Conservation (phyloP, 2,329 filamentous ascomycete species). For the Curvularia lunata region DNA sequence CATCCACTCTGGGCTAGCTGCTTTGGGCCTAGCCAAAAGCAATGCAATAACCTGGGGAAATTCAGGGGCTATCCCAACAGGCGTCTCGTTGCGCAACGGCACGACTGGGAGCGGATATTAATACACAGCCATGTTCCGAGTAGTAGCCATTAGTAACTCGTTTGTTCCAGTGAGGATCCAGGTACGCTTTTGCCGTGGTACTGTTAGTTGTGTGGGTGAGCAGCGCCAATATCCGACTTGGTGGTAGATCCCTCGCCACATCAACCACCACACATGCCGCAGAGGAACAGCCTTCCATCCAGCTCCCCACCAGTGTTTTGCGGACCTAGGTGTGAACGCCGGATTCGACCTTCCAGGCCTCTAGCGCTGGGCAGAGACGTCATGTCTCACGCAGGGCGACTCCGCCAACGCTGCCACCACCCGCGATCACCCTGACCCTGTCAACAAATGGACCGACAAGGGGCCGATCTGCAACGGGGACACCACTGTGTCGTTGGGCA, state of each 20-base stretch:
- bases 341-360: neutral
- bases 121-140: neutral
- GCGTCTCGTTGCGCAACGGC: constrained; percentile 5
- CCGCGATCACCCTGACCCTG: neutral
- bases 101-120: constrained; percentile 3
- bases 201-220: neutral
- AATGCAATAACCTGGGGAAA: constrained; percentile 47
- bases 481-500: constrained; percentile 2
- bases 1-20: constrained; percentile 32
- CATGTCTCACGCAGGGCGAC: constrained; percentile 1
- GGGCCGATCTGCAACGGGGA: constrained; percentile 5
- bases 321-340: neutral
- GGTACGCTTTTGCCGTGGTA: neutral
- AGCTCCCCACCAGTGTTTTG: neutral
- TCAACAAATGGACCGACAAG: constrained; percentile 9
- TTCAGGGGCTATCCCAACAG: constrained; percentile 39
- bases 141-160: no score
- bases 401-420: neutral
- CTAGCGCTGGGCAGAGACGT: constrained; percentile 6
- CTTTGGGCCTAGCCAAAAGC: constrained; percentile 21
- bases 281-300: neutral
- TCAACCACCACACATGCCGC: neutral
- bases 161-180: neutral
- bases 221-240: neutral
- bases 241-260: neutral